These are phyloP conservation scores for Omphalotus guepiniiformis DNA, from an alignment of 768 basidiomycete genomes.

Conservation along the genomic window DNA sequence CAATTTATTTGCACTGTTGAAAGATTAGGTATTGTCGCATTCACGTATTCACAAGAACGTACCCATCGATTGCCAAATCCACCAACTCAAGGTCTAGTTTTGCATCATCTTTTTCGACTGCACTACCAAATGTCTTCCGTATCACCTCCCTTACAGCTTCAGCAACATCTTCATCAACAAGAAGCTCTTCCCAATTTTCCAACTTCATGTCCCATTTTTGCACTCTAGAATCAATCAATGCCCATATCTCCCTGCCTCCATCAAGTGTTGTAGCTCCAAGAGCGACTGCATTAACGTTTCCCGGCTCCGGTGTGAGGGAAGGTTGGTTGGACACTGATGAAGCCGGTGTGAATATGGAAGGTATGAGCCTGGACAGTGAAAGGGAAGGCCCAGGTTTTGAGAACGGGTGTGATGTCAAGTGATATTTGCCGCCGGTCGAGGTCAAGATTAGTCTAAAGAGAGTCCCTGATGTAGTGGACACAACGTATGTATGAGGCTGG, in stretches of 20 bases:
- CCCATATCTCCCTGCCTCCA: constrained; percentile 59
- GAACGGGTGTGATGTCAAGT: constrained; percentile 56
- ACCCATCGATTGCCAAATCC: constrained; percentile 64
- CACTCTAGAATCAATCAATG: constrained; percentile 59
- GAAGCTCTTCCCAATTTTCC: constrained; percentile 69
- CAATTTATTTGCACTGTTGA: constrained; percentile 44
- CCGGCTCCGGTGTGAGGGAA: constrained; percentile 43
- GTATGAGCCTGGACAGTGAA: constrained; percentile 39
- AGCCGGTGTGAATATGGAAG: constrained; percentile 39
- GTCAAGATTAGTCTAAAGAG: constrained; percentile 63
- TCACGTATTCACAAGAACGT: constrained; percentile 15
- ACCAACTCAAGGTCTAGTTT: constrained; percentile 69
- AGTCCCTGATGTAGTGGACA: constrained; percentile 62
- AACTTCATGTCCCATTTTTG: constrained; percentile 67
- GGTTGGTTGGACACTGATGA: constrained; percentile 32
- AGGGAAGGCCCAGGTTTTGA: constrained; percentile 46
- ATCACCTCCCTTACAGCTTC: constrained; percentile 45
- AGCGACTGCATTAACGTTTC: constrained; percentile 63
- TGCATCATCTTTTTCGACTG: constrained; percentile 34
- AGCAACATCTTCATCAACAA: constrained; percentile 53
- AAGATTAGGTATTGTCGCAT: constrained; percentile 6
- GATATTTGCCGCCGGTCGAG: constrained; percentile 65
- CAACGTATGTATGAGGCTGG: constrained; percentile 63
- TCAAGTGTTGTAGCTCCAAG: constrained; percentile 39
- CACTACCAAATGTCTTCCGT: constrained; percentile 33